Base-by-base conservation (phyloP, 1,284 basidiomycete genomes). In the Cystobasidiaceae sp. region DNA sequence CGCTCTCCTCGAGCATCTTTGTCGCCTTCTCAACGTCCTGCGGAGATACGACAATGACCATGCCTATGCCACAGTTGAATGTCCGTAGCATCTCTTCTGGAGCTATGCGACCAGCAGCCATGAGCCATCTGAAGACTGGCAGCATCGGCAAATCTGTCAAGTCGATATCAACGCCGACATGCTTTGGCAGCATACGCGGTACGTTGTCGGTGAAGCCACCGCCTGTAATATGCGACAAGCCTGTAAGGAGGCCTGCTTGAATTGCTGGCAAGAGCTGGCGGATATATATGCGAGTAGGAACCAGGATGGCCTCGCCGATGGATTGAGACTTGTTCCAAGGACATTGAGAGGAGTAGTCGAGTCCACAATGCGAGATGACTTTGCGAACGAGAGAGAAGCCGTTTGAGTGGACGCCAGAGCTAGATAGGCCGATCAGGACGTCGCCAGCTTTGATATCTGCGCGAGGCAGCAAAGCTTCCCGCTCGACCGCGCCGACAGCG, bases 161-260 rank as follows among this genome's bases (percentile, higher is more conserved):
- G 77, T 98, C 92, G 73, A 99, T 80, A 73, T 81, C 84, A 77
- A 90, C 93, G 13, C 93, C 94, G 37, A 90, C 80, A 55, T 82
- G 81, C 65, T 82, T 81, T 32, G 92, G 89, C 44, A 98, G 83
- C 41, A 93, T 87, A 57, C 94, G 83, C 39, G 96, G 94, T 68
- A 98, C 86, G 80, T 99, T 99, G 75, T 99, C 94, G 66, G 86
- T 86, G 81, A 98, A 97, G 5, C 94, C 94, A 58, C 94, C 94
- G 54, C 94, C 94, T 11, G 94, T 99, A 79, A 99, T 97, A 79
- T 99, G 93, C 41, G 89, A 88, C 83, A 99, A 89, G 71, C 88
- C 92, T 78, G 96, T 97, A 75, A 97, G 81, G 27, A 90, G 80
- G 11, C 87, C 85, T 3, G 57, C 79, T 68, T 85, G 83, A 46